Base-by-base conservation (phyloP, 108 stramenopile genomes). In the Mediolabrus comicus region DNA sequence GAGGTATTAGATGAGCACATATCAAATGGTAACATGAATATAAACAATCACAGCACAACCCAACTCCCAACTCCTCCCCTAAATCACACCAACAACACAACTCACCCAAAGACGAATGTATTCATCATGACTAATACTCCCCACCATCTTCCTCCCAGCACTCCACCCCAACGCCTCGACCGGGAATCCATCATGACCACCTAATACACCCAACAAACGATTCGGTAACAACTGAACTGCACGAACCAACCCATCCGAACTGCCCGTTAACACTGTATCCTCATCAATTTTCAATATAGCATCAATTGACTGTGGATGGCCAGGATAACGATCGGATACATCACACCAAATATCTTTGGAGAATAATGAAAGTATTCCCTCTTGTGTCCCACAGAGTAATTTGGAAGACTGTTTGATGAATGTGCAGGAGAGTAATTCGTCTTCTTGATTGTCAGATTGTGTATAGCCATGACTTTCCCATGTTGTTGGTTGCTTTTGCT, bases 261-360 rank as follows among this genome's bases (percentile, higher is more conserved):
- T 90, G 14, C 98, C 98, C 4, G 98, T 96, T 58, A 98, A 62
- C 7, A 99, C 62, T 7, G 97, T 98, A 55, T 94, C 92, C 72
- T 98, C 97, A 67, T 99, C 98, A 30, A 97, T 74, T 66, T 94
- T 96, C 4, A 97, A 63, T 32, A 99, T 58, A 13, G 92, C 85
- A 61, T 98, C 96, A 22, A 99, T 83, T 5, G 84, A 84, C 13
- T 86, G 71, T 4, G 97, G 97, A 74, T 98, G 97, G 6, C 97
- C 97, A 9, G 95, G 89, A 56, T 96, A 96, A 1, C 97, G 87
- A 79, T 97, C 97, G 28, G 88, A 82, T 25, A 89, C 76, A 69
- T 99, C 97, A n/a, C 93, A 95, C 98, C 98, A 99, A 8, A 65
- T 74, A 0, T 88, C 90, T 87, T 92, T 97, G 25, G 82, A 83